Conservation (phyloP, 768 basidiomycete genomes). For the Boletus sp. region DNA sequence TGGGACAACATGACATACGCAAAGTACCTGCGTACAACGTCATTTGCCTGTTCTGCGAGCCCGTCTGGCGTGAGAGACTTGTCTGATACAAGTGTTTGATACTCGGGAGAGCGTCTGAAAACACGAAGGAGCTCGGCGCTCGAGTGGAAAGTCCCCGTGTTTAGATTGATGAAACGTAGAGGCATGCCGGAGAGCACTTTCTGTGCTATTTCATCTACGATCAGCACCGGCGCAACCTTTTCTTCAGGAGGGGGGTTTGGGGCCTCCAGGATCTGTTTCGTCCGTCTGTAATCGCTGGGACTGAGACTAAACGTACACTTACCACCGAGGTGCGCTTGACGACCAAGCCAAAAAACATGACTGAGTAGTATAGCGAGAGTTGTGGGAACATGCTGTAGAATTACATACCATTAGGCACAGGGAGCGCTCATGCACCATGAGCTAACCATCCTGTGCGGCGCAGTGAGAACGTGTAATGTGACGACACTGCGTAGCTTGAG, state of each 20-base stretch:
- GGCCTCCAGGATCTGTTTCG: background rate
- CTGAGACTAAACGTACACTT: background rate
- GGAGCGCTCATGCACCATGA: no score
- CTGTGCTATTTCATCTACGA: constrained; percentile 17
- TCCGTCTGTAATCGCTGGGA: background rate
- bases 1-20: constrained; percentile 28
- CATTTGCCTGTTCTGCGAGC: constrained; percentile 13
- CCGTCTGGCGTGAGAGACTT: constrained; percentile 2
- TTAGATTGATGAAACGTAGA: constrained; percentile 20
- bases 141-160: constrained; percentile 20
- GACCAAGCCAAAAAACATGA: constrained; percentile 7
- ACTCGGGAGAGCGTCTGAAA: constrained; percentile 16
- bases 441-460: background rate
- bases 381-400: constrained; percentile 1
- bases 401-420: no score
- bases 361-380: constrained; percentile 6
- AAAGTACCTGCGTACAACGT: constrained; percentile 19
- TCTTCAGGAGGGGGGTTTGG: constrained; percentile 2
- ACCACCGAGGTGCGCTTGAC: background rate
- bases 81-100: constrained; percentile 10
- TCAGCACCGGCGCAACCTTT: constrained; percentile 4
- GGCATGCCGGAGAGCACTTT: constrained; percentile 21
- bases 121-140: constrained; percentile 12
- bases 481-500: no score
- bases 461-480: background rate